Conservation (phyloP, 495 filamentous ascomycete species). For the Penicillium bialowiezense region DNA sequence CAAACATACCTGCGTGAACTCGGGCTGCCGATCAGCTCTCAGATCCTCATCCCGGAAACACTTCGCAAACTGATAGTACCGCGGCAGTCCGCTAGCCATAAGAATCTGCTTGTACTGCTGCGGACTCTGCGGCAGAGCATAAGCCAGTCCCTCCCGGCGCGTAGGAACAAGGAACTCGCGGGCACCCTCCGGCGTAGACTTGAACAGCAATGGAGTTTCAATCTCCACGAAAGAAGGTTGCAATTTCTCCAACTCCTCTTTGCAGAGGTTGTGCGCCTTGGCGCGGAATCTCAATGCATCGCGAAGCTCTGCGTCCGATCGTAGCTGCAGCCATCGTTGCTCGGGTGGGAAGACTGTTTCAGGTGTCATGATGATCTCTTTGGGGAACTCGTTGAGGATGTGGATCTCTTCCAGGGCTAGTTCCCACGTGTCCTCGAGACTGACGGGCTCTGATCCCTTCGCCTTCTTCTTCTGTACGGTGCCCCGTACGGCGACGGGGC, state of each 20-base stretch:
- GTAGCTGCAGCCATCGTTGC: conserved; percentile 80
- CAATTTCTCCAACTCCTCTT: conserved; percentile 45
- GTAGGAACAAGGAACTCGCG: conserved; percentile 95
- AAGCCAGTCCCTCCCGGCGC: conserved; percentile 67
- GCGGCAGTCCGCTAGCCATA: conserved; percentile 80
- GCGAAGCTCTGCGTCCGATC: conserved; percentile 61
- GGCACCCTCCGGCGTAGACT: conserved; percentile 95
- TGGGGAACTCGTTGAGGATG: conserved; percentile 71
- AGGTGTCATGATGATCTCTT: conserved; percentile 68
- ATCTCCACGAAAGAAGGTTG: conserved; percentile 66
- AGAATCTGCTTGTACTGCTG: conserved; percentile 99
- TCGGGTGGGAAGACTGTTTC: conserved; percentile 69
- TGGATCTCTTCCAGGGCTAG: conserved; percentile 61
- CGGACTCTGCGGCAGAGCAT: conserved; percentile 92
- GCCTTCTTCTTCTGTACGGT: conserved; percentile 44
- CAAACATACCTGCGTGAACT: conserved; percentile 81
- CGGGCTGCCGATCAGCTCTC: conserved; percentile 88
- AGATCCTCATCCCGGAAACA: conserved; percentile 97
- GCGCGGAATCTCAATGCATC: conserved; percentile 61
- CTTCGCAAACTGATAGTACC: conserved; percentile 88
- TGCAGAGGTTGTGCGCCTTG: conserved; percentile 47
- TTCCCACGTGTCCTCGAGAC: conserved; percentile 47
- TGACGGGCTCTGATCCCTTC: conserved; percentile 19
- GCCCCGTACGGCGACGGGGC: conserved; percentile 52
- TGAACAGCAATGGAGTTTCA: conserved; percentile 93